A percentile compares a stretch with the other conserved stretches of the same genome.
Evolutionary conservation across 176 grass and related monocot genomes (phyloP).

Genomic region (Alopecurus myosuroides): DNA sequence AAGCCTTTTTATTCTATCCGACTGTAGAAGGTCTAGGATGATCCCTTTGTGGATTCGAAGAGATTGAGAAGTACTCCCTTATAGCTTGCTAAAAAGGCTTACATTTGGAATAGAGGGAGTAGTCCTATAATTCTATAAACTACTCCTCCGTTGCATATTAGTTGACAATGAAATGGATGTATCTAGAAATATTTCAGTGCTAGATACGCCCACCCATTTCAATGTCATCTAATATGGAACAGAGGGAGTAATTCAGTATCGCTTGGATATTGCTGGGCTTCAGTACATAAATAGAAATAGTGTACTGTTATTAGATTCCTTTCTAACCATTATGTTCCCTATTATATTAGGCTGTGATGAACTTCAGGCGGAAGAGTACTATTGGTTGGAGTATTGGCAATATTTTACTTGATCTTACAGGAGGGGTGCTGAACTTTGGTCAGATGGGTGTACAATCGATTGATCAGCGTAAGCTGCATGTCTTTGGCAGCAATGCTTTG

Average conservation of each 20-base stretch:
- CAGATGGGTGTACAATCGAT: conserved; percentile 95
- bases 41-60: background rate
- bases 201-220: no score
- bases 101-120: no score
- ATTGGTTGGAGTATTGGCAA: conserved; percentile 98
- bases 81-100: no score
- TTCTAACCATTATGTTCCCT: background rate
- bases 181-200: no score
- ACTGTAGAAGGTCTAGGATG: background rate
- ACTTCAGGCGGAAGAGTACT: conserved; percentile 83
- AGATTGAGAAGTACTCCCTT: background rate
- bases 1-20: background rate
- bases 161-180: no score
- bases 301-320: background rate
- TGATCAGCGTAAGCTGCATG: conserved; percentile 66
- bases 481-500: background rate
- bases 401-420: conserved; percentile 84
- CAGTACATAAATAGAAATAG: background rate
- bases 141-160: no score
- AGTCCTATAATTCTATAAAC: background rate
- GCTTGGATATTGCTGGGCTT: background rate
- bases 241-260: background rate
- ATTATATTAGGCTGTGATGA: conserved; percentile 66
- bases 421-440: conserved; percentile 82
- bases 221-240: no score